Base-by-base conservation (phyloP, 257 asterid genomes). In the Striga asiatica region DNA sequence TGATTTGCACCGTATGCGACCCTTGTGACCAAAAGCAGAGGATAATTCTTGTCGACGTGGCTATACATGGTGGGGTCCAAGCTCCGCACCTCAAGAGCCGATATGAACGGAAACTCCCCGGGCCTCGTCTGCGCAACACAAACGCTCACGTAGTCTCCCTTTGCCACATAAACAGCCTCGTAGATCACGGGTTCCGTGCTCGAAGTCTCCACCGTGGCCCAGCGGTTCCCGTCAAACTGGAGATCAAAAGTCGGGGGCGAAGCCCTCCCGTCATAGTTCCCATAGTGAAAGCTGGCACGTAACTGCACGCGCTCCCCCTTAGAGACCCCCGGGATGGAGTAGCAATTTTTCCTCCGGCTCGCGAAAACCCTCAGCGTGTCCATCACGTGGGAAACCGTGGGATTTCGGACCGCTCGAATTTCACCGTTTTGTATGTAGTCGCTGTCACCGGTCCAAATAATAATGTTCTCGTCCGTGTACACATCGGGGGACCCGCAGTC, bases 261-360 rank as follows among this genome's bases (percentile, higher is more conserved):
- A 2, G 80, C 72, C 67, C 66, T 78, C 1, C 25, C 13, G 46
- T 82, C 93, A 38, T 85, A 82, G 55, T 85, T 85, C 14, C 94
- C 94, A 14, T 85, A 85, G 77, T 70, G 22, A 60, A 85, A 85
- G 58, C 79, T 74, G 4, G 83, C 91, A 2, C 94, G 91, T 13
- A 79, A 55, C 3, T 80, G 74, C 24, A 82, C 58, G 2, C 68
- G 70, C 0, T 19, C 69, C 2, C 73, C 65, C 19, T 8, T 17
- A n/a, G n/a, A n/a, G 0, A 0, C 32, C 0, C 41, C 49, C 27
- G 27, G 18, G 6, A 76, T 39, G 0, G 56, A 8, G 77, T 74
- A 85, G 43, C 95, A 85, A 49, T 82, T 78, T 55, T 76, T 85
- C 10, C 42, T 78, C 0, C 83, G 68, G 14, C 16, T 66, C 0